phyloP scores from a whole-genome alignment of 495 filamentous ascomycete species.

The Tuber brumale region DNA sequence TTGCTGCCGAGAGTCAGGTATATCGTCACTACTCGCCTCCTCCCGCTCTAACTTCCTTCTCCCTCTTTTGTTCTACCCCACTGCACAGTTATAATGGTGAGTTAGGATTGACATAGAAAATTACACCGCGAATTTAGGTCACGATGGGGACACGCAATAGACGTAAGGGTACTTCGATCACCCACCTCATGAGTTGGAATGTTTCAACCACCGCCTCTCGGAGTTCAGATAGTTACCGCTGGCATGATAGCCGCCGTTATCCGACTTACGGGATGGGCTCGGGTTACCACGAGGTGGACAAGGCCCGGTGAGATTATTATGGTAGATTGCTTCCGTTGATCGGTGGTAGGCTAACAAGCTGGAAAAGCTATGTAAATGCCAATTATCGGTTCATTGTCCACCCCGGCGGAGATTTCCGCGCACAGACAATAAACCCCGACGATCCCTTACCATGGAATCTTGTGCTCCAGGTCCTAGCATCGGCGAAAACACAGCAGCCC shows the following conservation, averaged over 20 bases:
- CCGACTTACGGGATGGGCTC: conserved; percentile 82
- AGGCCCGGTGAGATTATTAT: conserved; percentile 59
- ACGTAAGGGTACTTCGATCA: conserved; percentile 92
- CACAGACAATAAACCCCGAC: conserved; percentile 80
- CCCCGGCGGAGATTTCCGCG: conserved; percentile 68
- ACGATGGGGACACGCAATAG: conserved; percentile 79
- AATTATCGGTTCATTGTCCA: conserved; percentile 96
- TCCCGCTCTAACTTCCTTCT: conserved; percentile 7
- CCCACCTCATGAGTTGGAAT: conserved; percentile 88
- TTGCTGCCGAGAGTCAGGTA: conserved; percentile 19
- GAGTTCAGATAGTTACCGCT: conserved; percentile 45
- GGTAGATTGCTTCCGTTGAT: conserved; percentile 3
- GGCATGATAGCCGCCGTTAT: conserved; percentile 53
- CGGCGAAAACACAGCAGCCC: conserved; percentile 75
- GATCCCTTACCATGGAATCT: conserved; percentile 84
- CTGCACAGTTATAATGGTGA: background rate
- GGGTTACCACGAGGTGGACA: conserved; percentile 85
- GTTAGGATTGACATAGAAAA: background rate
- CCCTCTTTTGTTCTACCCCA: conserved; percentile 33
- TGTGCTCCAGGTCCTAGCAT: conserved; percentile 85
- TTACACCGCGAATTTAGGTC: conserved; percentile 46
- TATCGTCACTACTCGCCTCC: background rate
- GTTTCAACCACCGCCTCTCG: conserved; percentile 69
- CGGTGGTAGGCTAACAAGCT: conserved; percentile 17
- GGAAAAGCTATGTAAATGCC: conserved; percentile 75